Base-by-base conservation (phyloP, 176 grass and related monocot genomes). In the Thalia dealbata region DNA sequence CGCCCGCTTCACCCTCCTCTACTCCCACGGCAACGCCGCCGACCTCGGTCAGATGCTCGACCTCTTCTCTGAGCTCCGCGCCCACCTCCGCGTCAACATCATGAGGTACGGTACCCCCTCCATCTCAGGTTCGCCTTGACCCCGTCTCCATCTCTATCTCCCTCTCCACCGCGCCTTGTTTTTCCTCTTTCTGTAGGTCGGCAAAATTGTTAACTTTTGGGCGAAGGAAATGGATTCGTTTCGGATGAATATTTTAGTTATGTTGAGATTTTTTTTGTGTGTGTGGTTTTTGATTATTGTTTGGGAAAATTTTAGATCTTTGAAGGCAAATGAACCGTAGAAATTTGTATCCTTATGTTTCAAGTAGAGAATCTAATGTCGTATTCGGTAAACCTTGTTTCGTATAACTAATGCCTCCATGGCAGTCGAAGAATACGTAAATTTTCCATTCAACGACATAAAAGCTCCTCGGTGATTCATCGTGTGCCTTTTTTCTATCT, bases 61-160 rank as follows among this genome's bases (percentile, higher is more conserved):
- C n/a, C 87, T 97, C 81, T 88, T 97, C 81, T 76, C 86, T 60
- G 90, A 92, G 85, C 95, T 97, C 70, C 90, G 95, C 19, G 55
- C 85, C n/a, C 95, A 97, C 81, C 95, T 97, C 77, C 90, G 90
- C 73, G 80, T 97, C 87, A 97, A 97, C 75, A 90, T 97, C 79
- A 97, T 97, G 95, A 88, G 95, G 95, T 97, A 61, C 25, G 41
- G 26, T 23, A 42, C 6, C 14, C 25, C 1, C 30, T 19, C 30
- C 21, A n/a, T 30, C 15, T 81, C 14, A 19, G 59, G 15, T 29
- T 61, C 58, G 25, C 23, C 6, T 63, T 44, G 6, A 4, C 42
- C 45, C 45, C 45, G 24, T 52, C 4, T 48, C 18, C 21, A 28
- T 23, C 29, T 8, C 42, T 64, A 22, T 64, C n/a, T 42, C 12